Conservation (phyloP, 768 basidiomycete species). For the Leccinum subtestaceum region DNA sequence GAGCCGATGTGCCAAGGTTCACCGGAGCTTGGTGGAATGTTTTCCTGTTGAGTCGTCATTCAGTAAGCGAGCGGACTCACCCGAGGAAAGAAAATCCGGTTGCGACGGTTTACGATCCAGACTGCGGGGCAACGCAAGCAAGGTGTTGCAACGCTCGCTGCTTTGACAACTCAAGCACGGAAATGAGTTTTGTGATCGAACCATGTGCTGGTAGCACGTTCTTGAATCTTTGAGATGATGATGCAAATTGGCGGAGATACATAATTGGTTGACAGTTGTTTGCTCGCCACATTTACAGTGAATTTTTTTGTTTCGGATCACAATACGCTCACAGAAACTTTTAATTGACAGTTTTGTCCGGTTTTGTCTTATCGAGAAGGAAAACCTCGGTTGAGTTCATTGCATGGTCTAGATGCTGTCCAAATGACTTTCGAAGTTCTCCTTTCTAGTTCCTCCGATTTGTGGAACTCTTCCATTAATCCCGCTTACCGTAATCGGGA, state of each 20-base stretch:
- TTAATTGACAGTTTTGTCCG: not conserved
- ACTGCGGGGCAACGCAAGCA: too few species aligned
- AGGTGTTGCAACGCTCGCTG: too few species aligned
- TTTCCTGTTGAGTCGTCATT: not conserved
- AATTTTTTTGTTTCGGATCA: not conserved
- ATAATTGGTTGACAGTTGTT: not conserved
- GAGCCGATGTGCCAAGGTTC: not conserved
- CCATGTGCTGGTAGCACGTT: too few species aligned
- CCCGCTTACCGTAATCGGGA: not conserved
- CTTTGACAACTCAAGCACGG: too few species aligned
- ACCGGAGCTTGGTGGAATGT: not conserved
- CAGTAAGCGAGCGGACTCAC: not conserved
- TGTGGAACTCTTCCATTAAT: not conserved
- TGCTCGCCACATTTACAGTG: not conserved
- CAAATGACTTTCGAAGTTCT: not conserved
- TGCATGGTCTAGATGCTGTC: not conserved
- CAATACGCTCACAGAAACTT: not conserved
- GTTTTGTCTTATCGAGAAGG: not conserved
- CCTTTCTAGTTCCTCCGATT: not conserved
- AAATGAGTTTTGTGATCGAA: too few species aligned
- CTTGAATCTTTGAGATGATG: too few species aligned
- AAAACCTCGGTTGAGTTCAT: not conserved
- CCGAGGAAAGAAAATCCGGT: not conserved
- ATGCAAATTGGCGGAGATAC: too few species aligned
- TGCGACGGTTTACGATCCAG: too few species aligned